Base-by-base conservation (phyloP, 805 yeast genomes). In the Candida wancherniae region DNA sequence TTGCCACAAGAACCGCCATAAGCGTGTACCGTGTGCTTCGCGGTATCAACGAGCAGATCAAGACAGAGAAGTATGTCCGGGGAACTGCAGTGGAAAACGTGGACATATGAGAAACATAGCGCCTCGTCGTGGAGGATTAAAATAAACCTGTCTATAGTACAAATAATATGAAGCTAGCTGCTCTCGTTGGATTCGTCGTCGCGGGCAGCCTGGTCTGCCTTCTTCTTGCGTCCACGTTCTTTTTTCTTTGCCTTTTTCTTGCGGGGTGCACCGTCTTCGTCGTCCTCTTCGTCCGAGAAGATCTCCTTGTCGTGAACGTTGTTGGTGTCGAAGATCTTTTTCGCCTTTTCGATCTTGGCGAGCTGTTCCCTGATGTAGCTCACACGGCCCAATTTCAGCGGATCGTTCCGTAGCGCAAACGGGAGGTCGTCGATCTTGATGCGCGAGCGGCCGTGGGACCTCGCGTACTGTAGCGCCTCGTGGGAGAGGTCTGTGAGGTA, bases 51-150 rank as follows among this genome's bases (percentile, higher is more conserved):
- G 66, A 67, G 27, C 64, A 65, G 41, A 76, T 77, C n/a, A 74
- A 71, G 46, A 73, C 73, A 36, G 78, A 75, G 42, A 64, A 66
- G 37, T 77, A 75, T 37, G 75, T 75, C 9, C 64, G 65, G 30
- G 81, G 81, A 1, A 68, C 75, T 44, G 70, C 77, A 3, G 59
- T 75, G 33, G 74, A 72, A 41, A 72, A 69, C 45, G 28, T 53
- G 22, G 55, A 38, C 9, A 26, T 25, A 5, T 30, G 19, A 2
- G 47, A 35, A n/a, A n/a, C n/a, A n/a, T n/a, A n/a, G n/a, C n/a
- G n/a, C n/a, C n/a, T n/a, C n/a, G n/a, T n/a, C n/a, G n/a, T n/a
- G n/a, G n/a, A n/a, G n/a, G n/a, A 18, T 7, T 18, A 18, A 18
- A 18, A 7, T 7, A 18, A 7, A 18, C 20, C 20, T 21, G 29